These are phyloP conservation scores for Linnemannia hyalina DNA, from an alignment of 192 early-diverging fungal species.

Conservation along the genomic window DNA sequence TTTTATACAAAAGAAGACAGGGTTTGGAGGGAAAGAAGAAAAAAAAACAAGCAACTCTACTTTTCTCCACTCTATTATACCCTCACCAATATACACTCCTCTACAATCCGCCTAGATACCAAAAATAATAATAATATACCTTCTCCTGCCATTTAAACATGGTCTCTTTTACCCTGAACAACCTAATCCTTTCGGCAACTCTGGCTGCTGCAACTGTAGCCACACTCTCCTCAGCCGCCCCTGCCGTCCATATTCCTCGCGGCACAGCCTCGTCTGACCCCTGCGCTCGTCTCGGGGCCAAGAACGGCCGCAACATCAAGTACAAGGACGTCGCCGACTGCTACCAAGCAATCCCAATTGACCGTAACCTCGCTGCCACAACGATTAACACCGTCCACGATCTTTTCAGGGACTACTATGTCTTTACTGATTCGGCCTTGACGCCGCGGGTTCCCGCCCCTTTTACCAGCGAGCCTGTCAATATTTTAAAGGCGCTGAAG, in stretches of 20 bases:
- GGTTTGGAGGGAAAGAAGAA: background rate
- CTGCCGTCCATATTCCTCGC: background rate
- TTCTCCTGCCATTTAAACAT: background rate
- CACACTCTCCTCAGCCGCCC: background rate
- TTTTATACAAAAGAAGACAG: too few species aligned
- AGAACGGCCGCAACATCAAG: background rate
- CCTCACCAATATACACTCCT: too few species aligned
- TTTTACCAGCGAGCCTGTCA: constrained; percentile 12
- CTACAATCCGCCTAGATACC: background rate
- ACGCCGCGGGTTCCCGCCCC: constrained; percentile 12
- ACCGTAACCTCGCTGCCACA: background rate
- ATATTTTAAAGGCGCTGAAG: constrained; percentile 2
- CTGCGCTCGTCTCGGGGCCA: background rate
- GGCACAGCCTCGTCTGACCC: background rate
- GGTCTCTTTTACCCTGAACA: background rate
- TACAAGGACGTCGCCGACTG: constrained; percentile 20
- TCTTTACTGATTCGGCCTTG: constrained; percentile 28
- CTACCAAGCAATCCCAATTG: constrained; percentile 16
- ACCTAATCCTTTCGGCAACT: constrained; percentile 1
- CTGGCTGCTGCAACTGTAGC: background rate
- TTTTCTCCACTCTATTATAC: background rate
- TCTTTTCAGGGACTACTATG: constrained; percentile 17
- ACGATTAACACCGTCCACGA: background rate
- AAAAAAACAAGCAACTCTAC: background rate
- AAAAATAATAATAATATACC: background rate